phyloP scores from a whole-genome alignment of 129 eudicot species.

The Saussurea involucrata region DNA sequence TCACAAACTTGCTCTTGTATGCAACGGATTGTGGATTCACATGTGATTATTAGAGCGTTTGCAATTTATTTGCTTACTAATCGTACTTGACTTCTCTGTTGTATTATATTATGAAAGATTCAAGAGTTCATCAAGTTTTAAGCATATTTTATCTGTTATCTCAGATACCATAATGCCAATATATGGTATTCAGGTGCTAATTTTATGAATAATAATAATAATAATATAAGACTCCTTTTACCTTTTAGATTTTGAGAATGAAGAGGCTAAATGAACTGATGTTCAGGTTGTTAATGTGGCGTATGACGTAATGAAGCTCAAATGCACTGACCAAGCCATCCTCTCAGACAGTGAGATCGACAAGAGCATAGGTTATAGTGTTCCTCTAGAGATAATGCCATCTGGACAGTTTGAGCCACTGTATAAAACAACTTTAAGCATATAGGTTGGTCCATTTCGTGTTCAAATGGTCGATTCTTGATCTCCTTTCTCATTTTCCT shows the following conservation, averaged over 20 bases:
- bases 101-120: background rate
- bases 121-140: background rate
- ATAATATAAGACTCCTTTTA: too few relatives aligned
- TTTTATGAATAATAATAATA: too few relatives aligned
- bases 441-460: conserved; percentile 57
- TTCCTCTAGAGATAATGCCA: conserved; percentile 91
- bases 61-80: background rate
- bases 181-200: too few relatives aligned
- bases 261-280: background rate
- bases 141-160: background rate
- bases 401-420: conserved; percentile 98
- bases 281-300: conserved; percentile 85
- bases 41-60: background rate
- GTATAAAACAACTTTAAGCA: conserved; percentile 83
- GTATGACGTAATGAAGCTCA: conserved; percentile 80
- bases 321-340: conserved; percentile 78
- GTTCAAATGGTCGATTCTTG: background rate
- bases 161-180: background rate
- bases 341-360: conserved; percentile 62
- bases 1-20: background rate
- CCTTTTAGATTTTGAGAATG: background rate
- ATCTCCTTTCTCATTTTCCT: background rate
- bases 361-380: conserved; percentile 60
- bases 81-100: background rate
- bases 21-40: background rate